Evolutionary conservation across 202 grass and related monocot species (phyloP), one percentile per base, ranked within the genome.

Genomic region (Dendrocalamus latiflorus): DNA sequence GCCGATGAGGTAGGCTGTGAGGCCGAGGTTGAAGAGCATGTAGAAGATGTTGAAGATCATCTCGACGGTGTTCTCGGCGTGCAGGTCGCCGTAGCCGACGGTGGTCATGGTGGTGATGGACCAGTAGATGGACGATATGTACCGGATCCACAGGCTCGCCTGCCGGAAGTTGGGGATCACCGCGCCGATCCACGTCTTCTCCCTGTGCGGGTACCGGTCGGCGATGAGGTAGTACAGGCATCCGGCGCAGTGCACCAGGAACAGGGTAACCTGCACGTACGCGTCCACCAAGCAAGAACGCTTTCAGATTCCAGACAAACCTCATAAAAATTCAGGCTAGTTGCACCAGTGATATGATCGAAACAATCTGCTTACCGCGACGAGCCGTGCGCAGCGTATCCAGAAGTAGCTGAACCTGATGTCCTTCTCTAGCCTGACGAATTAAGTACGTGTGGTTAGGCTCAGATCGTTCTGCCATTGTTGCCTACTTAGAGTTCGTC

Each of bases 41-140:
- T 94, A 97, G 81, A 98, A 95, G 56, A 98, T 98, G 84, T 98
- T 98, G 82, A 95, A 98, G 74, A 98, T 72, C 95, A 98, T 98
- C 83, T 98, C 95, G 49, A 91, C 26, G 33, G 86, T 98, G 87
- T 98, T 98, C 79, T 93, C 45, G 33, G 95, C 95, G 80, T 98
- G 95, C 1, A 98, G 91, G 75, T 98, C 95, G 77, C 95, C 95
- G 74, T 98, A 98, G 37, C 95, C 95, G 75, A 98, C 95, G n/a
- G 95, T 98, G n/a, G 95, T 98, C 95, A 98, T 93, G 66, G 95
- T 98, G 74, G 95, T 95, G 82, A 91, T 98, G 58, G 95, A 95
- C 95, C 95, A 98, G 72, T 98, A 98, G 42, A 98, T 69, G 79
- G 92, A 80, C 22, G 93, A 90, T 77, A 95, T 95, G 85, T 98